Percentiles rank a stretch among this genome's conserved stretches.
Evolutionary conservation across 441 rosid species (phyloP).

Genomic region (Raphanus hybrid): DNA sequence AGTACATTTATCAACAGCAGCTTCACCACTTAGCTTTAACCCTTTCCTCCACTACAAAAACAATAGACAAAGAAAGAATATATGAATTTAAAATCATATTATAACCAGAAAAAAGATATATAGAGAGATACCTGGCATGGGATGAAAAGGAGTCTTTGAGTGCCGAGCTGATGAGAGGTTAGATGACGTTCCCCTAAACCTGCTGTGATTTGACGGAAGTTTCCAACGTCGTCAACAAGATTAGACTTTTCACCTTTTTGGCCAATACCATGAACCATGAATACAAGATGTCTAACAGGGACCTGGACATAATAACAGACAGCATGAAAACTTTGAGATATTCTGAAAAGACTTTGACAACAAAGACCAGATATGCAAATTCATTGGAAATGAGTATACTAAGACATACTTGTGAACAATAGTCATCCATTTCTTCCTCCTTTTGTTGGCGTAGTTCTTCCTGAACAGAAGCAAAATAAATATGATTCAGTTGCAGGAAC

Average conservation of each 20-base stretch:
- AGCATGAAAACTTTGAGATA: conserved; percentile 3
- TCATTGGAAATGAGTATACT: background rate
- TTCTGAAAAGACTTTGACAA: background rate
- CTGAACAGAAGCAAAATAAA: conserved; percentile 48
- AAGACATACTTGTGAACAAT: conserved; percentile 86
- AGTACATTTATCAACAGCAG: conserved; percentile 94
- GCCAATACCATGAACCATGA: conserved; percentile 99
- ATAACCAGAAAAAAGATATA: conserved; percentile 12
- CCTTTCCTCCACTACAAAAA: no score
- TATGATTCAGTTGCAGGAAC: conserved; percentile 3
- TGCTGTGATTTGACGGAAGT: conserved; percentile 85
- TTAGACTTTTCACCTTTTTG: conserved; percentile 98
- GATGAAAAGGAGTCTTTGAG: conserved; percentile 90
- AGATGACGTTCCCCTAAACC: conserved; percentile 86
- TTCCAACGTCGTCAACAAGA: conserved; percentile 94
- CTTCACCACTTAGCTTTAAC: conserved; percentile 69
- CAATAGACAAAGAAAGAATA: no score
- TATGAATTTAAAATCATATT: no score
- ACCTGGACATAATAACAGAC: conserved; percentile 60
- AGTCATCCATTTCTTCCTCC: conserved; percentile 98
- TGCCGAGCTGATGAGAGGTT: conserved; percentile 67
- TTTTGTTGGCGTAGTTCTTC: conserved; percentile 88
- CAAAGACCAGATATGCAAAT: background rate
- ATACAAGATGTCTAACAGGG: conserved; percentile 94
- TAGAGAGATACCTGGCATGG: conserved; percentile 84